phyloP scores from a whole-genome alignment of 2,329 filamentous ascomycete genomes.

The Aspergillus arachidicola region DNA sequence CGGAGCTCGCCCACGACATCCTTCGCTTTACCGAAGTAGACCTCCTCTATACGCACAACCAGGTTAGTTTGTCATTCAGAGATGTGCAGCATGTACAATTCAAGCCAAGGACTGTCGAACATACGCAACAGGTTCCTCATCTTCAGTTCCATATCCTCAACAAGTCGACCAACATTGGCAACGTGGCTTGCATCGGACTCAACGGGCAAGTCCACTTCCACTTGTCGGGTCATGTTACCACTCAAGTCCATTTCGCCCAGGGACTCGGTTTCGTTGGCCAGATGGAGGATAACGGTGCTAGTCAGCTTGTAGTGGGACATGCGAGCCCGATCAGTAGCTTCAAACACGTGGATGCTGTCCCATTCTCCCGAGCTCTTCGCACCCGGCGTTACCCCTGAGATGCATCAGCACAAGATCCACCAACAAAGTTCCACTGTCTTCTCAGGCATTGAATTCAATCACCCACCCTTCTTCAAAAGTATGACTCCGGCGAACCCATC shows the following conservation, averaged over 20 bases:
- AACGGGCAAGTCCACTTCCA: slow-evolving; percentile 87
- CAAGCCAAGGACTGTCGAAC: slow-evolving; percentile 19
- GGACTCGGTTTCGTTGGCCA: slow-evolving; percentile 68
- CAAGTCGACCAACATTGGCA: slow-evolving; percentile 87
- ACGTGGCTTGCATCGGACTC: slow-evolving; percentile 93
- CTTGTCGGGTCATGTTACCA: slow-evolving; percentile 96
- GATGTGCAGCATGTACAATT: neutral
- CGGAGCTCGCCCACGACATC: slow-evolving; percentile 95
- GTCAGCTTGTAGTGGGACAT: slow-evolving; percentile 97
- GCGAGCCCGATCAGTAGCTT: slow-evolving; percentile 88
- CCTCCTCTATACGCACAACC: slow-evolving; percentile 65
- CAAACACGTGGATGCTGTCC: slow-evolving; percentile 99
- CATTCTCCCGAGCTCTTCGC: slow-evolving; percentile 76
- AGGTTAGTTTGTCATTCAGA: slow-evolving; percentile 18
- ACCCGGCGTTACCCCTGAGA: slow-evolving; percentile 65
- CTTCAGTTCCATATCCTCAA: slow-evolving; percentile 99
- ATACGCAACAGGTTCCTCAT: slow-evolving; percentile 90
- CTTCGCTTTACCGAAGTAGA: slow-evolving; percentile 99
- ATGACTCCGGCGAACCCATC: slow-evolving; percentile 98
- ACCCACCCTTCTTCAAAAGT: slow-evolving; percentile 85
- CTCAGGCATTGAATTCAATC: neutral
- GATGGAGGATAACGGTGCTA: slow-evolving; percentile 89
- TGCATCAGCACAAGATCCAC: neutral
- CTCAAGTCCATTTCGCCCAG: slow-evolving; percentile 88
- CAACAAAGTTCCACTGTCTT: neutral